phyloP scores from a whole-genome alignment of 2,329 filamentous ascomycete genomes.

The Pleomassaria siparia region DNA sequence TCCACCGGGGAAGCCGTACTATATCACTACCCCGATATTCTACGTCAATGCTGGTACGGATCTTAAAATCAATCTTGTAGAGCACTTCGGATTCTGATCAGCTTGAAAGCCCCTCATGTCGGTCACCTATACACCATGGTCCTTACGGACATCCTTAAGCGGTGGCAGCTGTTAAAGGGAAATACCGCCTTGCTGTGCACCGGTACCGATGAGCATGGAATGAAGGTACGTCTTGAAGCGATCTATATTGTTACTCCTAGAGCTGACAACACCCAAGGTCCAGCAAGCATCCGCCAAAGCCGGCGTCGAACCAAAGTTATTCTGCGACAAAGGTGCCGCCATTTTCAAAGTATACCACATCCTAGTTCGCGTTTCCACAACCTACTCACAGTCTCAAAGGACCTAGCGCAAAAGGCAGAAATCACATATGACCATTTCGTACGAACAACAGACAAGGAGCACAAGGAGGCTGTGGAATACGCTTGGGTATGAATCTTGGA shows the following conservation, averaged over 20 bases:
- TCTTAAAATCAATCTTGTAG: background rate
- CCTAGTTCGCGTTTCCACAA: background rate
- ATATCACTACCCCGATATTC: conserved; percentile 95
- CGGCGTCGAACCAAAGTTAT: conserved; percentile 72
- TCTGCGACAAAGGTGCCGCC: conserved; percentile 82
- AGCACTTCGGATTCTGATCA: background rate
- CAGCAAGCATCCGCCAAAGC: conserved; percentile 79
- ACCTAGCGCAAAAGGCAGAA: conserved; percentile 68
- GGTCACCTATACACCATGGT: conserved; percentile 95
- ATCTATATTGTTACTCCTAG: conserved; percentile 3
- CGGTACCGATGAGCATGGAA: conserved; percentile 94
- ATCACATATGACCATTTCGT: conserved; percentile 86
- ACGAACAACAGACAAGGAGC: conserved; percentile 81
- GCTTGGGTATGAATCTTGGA: conserved; percentile 66
- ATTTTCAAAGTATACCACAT: conserved; percentile 64
- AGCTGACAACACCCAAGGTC: conserved; percentile 55
- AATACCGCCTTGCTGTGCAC: conserved; percentile 75
- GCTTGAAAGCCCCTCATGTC: conserved; percentile 75
- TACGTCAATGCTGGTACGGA: conserved; percentile 89
- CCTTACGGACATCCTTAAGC: conserved; percentile 85
- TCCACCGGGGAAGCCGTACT: conserved; percentile 72
- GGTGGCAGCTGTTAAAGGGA: conserved; percentile 81
- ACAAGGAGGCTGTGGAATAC: conserved; percentile 81
- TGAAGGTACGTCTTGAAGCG: conserved; percentile 65
- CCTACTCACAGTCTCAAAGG: conserved; percentile 37